phyloP scores from a whole-genome alignment of 148 eudicot species.

The Rhododendron simsii region DNA sequence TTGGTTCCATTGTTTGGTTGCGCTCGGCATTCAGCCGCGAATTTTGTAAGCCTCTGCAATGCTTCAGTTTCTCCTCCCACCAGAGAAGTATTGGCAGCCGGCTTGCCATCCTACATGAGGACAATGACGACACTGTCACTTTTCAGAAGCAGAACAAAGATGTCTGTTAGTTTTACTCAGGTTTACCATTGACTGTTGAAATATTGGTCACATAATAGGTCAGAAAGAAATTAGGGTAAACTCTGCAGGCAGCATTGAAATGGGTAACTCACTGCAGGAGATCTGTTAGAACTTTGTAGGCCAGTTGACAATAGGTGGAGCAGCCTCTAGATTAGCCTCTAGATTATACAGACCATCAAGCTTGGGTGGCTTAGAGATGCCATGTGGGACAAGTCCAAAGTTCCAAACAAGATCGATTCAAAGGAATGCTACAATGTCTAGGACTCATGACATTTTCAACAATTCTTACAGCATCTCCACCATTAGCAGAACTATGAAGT shows the following conservation, averaged over 20 bases:
- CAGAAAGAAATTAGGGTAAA: neutral
- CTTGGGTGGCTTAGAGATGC: neutral
- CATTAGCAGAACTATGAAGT: neutral
- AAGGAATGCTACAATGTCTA: neutral
- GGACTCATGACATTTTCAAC: neutral
- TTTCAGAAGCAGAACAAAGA: neutral
- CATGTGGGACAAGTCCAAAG: neutral
- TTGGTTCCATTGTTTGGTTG: constrained; percentile 65
- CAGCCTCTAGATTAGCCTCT: neutral
- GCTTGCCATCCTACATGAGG: constrained; percentile 60
- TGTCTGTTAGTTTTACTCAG: neutral
- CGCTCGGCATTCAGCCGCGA: constrained; percentile 82
- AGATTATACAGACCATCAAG: neutral
- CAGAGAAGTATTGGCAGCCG: constrained; percentile 62
- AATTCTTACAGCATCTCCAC: neutral
- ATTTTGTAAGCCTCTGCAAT: constrained; percentile 70
- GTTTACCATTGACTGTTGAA: neutral
- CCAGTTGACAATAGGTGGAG: neutral
- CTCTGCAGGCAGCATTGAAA: neutral
- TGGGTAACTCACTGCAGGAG: neutral
- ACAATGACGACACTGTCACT: constrained; percentile 1
- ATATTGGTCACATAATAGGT: neutral
- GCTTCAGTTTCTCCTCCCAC: constrained; percentile 98
- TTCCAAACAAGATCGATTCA: neutral
- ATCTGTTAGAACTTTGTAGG: neutral